Conservation (phyloP, 176 grass and related monocot species). For the Zea luxurians region DNA sequence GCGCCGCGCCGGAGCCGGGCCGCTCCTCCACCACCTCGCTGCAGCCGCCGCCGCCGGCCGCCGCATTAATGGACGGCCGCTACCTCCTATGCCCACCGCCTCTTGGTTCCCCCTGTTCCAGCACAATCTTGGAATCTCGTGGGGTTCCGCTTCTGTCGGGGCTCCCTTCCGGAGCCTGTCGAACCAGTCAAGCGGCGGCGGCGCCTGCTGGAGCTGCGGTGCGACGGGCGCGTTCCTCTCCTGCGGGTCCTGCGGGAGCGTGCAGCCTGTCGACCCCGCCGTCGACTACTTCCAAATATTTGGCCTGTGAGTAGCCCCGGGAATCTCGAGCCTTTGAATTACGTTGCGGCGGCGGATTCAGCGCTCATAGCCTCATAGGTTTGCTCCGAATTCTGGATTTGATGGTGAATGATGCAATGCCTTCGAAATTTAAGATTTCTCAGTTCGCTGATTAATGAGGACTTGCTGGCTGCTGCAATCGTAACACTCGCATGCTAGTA, state of each 20-base stretch:
- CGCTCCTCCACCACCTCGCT: conserved; percentile 29
- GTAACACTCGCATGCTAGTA: background rate
- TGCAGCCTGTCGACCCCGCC: conserved; percentile 68
- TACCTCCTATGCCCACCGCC: conserved; percentile 1
- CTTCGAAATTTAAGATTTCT: background rate
- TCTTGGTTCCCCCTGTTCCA: background rate
- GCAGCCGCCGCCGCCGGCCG: background rate
- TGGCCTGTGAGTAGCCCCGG: conserved; percentile 64
- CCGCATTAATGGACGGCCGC: background rate
- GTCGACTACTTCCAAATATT: conserved; percentile 88
- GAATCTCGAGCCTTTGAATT: background rate
- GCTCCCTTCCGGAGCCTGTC: conserved; percentile 34
- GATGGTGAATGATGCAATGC: background rate
- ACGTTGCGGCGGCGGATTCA: background rate
- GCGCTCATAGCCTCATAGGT: background rate
- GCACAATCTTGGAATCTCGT: background rate
- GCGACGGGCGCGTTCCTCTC: conserved; percentile 64
- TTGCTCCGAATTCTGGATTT: background rate
- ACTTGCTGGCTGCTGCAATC: background rate
- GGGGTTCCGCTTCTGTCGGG: conserved; percentile 1
- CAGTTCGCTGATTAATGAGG: background rate
- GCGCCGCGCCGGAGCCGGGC: conserved; percentile 23
- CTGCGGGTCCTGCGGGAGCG: conserved; percentile 72
- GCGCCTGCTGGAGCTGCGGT: conserved; percentile 78
- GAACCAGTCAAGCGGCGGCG: background rate